Conservation (phyloP, 441 rosid genomes). For the Viola pubescens region DNA sequence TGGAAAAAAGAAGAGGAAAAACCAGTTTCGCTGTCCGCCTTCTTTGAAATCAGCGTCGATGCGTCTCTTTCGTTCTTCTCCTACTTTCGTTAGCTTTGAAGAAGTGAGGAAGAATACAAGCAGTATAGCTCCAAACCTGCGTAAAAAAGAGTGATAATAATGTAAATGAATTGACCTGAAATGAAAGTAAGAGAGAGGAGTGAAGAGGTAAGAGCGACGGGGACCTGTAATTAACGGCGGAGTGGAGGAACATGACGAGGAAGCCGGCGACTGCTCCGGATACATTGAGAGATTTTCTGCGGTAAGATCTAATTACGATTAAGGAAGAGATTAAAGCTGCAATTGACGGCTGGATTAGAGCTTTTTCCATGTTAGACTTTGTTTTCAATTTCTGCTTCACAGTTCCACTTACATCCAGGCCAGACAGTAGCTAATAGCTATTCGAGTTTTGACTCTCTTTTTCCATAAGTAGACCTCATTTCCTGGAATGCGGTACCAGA, state of each 20-base stretch:
- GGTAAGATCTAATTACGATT: constrained; percentile 57
- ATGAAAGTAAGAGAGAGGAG: neutral
- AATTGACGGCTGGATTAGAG: constrained; percentile 32
- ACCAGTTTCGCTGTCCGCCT: constrained; percentile 95
- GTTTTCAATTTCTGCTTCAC: neutral
- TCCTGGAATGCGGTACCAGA: too few species aligned
- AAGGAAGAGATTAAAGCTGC: constrained; percentile 41
- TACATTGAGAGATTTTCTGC: constrained; percentile 63
- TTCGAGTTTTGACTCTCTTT: neutral
- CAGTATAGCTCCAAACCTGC: constrained; percentile 72
- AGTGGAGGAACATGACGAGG: constrained; percentile 60
- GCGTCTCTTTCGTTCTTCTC: constrained; percentile 68
- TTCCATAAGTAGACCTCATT: too few species aligned
- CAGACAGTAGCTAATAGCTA: neutral
- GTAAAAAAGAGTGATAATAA: neutral
- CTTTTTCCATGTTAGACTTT: constrained; percentile 31
- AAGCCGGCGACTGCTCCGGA: constrained; percentile 79
- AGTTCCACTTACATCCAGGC: too few species aligned
- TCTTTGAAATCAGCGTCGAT: constrained; percentile 78
- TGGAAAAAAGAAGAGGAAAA: neutral
- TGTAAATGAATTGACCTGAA: neutral
- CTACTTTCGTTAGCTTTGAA: constrained; percentile 82
- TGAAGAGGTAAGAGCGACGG: neutral
- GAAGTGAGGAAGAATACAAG: constrained; percentile 73
- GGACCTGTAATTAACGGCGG: constrained; percentile 65